phyloP scores from a whole-genome alignment of 202 grass and related monocot genomes.

The Carex arenaria region DNA sequence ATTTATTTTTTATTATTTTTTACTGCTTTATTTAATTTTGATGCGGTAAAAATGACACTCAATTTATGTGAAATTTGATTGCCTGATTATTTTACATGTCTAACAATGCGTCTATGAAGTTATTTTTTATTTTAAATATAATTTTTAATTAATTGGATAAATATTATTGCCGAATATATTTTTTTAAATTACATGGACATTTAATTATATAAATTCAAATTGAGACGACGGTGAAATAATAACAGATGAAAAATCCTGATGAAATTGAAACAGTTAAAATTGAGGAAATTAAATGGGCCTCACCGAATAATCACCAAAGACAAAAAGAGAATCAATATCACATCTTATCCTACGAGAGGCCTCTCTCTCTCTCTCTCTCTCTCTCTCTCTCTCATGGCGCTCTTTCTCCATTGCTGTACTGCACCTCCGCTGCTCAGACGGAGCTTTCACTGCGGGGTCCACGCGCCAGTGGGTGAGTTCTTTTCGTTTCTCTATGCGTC shows the following conservation, averaged over 20 bases:
- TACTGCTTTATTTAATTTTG: neutral
- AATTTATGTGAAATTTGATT: neutral
- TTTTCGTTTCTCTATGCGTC: neutral
- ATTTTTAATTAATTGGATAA: neutral
- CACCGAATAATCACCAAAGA: neutral
- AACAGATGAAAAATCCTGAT: neutral
- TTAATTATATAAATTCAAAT: neutral
- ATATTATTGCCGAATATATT: neutral
- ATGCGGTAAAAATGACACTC: neutral
- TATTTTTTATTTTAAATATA: neutral
- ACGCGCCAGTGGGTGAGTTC: slow-evolving; percentile 18
- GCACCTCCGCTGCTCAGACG: slow-evolving; percentile 20
- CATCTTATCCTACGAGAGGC: neutral
- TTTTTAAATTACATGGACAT: no score
- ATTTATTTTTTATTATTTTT: neutral
- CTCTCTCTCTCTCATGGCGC: slow-evolving; percentile 28
- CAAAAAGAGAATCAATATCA: neutral
- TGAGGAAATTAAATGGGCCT: neutral
- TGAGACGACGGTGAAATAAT: neutral
- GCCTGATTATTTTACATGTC: neutral
- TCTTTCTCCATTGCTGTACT: slow-evolving; percentile 29
- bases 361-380: neutral
- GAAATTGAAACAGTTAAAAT: neutral
- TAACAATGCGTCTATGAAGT: neutral
- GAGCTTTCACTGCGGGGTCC: neutral